phyloP scores from a whole-genome alignment of 768 basidiomycete genomes.

The Kwoniella bestiolae region DNA sequence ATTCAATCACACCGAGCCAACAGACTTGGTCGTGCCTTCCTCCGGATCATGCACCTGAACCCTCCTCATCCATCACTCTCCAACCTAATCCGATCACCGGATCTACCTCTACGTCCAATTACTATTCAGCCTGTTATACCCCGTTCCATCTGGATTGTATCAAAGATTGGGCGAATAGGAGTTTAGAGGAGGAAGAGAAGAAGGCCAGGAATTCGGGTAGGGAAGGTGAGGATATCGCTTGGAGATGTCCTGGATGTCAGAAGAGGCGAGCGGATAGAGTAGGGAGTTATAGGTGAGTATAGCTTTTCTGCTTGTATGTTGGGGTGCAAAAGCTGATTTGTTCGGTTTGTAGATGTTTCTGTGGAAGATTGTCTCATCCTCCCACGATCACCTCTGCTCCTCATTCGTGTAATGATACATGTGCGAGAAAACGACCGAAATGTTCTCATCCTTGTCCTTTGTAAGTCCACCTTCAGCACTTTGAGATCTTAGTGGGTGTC shows the following conservation, averaged over 20 bases:
- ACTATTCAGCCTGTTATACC: conserved; percentile 69
- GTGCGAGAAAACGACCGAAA: conserved; percentile 51
- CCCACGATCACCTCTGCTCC: conserved; percentile 41
- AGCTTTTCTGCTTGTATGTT: conserved; percentile 62
- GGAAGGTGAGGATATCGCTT: conserved; percentile 65
- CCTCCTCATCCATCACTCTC: conserved; percentile 15
- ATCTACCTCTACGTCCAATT: conserved; percentile 20
- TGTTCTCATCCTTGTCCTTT: conserved; percentile 85
- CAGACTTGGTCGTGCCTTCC: conserved; percentile 81
- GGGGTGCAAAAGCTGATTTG: conserved; percentile 54
- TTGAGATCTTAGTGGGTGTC: no score
- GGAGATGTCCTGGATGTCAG: conserved; percentile 95
- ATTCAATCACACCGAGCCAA: conserved; percentile 74
- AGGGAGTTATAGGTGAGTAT: conserved; percentile 72
- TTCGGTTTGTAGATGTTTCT: conserved; percentile 37
- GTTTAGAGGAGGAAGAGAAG: conserved; percentile 75
- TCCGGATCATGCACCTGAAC: conserved; percentile 60
- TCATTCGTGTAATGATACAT: conserved; percentile 58
- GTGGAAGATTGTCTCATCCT: conserved; percentile 36
- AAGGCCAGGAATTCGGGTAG: conserved; percentile 62
- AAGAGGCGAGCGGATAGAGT: conserved; percentile 72
- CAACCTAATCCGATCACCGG: conserved; percentile 19
- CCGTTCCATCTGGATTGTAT: conserved; percentile 92
- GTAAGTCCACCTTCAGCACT: conserved; percentile 28
- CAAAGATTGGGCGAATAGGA: conserved; percentile 74